Evolutionary conservation across 176 grass and related monocot genomes (phyloP), one percentile per base, ranked within the genome.

Genomic region (Zoysia pacifica): DNA sequence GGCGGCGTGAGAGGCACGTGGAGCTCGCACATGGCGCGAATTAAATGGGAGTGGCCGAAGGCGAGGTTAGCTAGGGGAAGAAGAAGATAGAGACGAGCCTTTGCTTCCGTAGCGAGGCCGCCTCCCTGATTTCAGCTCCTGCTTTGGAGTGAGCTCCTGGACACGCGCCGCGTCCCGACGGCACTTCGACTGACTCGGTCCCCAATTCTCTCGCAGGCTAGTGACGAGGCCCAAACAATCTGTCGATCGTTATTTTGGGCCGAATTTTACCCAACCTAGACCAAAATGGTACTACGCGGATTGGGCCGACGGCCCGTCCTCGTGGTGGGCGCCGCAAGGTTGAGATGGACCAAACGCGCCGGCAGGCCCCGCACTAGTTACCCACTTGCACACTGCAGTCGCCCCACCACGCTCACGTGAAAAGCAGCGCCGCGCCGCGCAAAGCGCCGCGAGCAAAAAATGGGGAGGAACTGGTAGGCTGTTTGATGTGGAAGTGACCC

Each of bases 401-500:
- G 66, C 43, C 69, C 70, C 62, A 47, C 79, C 56, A 20, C 53
- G 65, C 12, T 72, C 87, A 84, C 72, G 72, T 76, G 87, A 36
- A 80, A 70, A 68, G 74, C 37, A 11, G 35, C 65, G 56, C 55
- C 41, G 6, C 11, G 40, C 56, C 36, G 36, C 73, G 9, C 40
- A 14, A 6, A 11, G 74, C 35, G 2, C 5, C 28, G 35, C 20
- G 28, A n/a, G 15, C 79, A 9, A 48, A 68, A 67, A 63, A 69
- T 1, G 48, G 5, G 54, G 18, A 58, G 18, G 15, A 58, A 58
- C 55, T 58, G 55, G 0, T 28, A 28, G 0, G 28, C 77, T 38
- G 58, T 82, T 80, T 81, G 82, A 68, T 81, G 72, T 76, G 59
- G 66, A 77, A 49, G 82, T 77, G 82, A 89, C 77, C 44, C 3